A percentile compares a stretch with the other conserved stretches of the same genome.
These are phyloP conservation scores for Leptodontidium sp. DNA, from an alignment of 2,329 filamentous ascomycete genomes.

Conservation along the genomic window DNA sequence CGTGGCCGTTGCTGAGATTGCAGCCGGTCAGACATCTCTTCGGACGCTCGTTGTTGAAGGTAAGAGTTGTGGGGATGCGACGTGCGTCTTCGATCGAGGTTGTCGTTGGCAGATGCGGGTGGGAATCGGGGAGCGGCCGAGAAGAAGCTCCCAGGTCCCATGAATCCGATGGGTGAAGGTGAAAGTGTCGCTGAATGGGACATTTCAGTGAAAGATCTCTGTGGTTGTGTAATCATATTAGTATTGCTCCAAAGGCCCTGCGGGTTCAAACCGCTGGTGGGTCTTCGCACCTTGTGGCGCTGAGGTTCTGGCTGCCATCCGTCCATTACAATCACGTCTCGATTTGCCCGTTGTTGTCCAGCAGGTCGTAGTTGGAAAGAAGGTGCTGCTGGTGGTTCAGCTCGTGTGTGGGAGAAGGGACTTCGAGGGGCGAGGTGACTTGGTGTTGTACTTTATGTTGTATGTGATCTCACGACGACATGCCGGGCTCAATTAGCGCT, in stretches of 20 bases:
- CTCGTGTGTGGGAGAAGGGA: slow-evolving; percentile 28
- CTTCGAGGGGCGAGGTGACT: slow-evolving; percentile 19
- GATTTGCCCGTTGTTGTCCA: background rate
- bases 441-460: slow-evolving; percentile 15
- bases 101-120: slow-evolving; percentile 27
- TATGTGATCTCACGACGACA: slow-evolving; percentile 6
- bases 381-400: slow-evolving; percentile 21
- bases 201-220: slow-evolving; percentile 45
- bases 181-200: slow-evolving; percentile 42
- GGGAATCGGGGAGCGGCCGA: slow-evolving; percentile 20
- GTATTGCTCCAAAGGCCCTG: slow-evolving; percentile 12
- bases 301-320: slow-evolving; percentile 31
- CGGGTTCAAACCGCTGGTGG: slow-evolving; percentile 16
- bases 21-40: slow-evolving; percentile 40
- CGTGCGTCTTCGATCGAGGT: slow-evolving; percentile 36
- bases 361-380: background rate
- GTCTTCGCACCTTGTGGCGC: slow-evolving; percentile 40
- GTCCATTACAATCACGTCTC: slow-evolving; percentile 37
- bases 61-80: slow-evolving; percentile 43
- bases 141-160: slow-evolving; percentile 31
- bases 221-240: slow-evolving; percentile 27
- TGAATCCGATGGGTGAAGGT: slow-evolving; percentile 40
- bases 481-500: background rate
- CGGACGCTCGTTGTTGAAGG: slow-evolving; percentile 26
- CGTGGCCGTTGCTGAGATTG: slow-evolving; percentile 34